These are phyloP conservation scores for Backusella westeae DNA, from an alignment of 192 early-diverging fungal genomes.

Conservation along the genomic window DNA sequence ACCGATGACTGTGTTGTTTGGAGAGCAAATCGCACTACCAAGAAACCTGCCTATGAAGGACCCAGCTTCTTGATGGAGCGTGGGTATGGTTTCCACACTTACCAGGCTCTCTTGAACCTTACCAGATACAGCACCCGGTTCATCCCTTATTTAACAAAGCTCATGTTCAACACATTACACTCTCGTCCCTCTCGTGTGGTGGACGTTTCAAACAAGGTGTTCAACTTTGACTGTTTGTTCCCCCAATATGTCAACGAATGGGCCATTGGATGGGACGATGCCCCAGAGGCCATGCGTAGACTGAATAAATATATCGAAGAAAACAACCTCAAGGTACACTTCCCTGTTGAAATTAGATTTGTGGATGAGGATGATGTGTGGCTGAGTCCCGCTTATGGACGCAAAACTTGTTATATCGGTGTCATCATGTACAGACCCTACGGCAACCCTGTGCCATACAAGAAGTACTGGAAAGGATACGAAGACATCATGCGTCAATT, in stretches of 20 bases:
- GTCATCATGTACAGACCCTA: slow-evolving; percentile 79
- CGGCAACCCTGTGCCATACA: slow-evolving; percentile 63
- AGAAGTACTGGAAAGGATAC: slow-evolving; percentile 66
- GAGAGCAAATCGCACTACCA: slow-evolving; percentile 60
- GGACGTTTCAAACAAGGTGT: slow-evolving; percentile 62
- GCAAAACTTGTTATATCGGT: slow-evolving; percentile 71
- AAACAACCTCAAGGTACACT: slow-evolving; percentile 60
- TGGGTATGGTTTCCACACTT: slow-evolving; percentile 42
- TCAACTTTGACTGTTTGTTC: slow-evolving; percentile 72
- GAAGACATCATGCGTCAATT: slow-evolving; percentile 70
- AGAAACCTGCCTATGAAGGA: slow-evolving; percentile 22
- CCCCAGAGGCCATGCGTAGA: slow-evolving; percentile 50
- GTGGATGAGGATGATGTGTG: slow-evolving; percentile 64
- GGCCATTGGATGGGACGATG: slow-evolving; percentile 64
- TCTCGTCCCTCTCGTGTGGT: slow-evolving; percentile 46
- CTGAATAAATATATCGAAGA: slow-evolving; percentile 55
- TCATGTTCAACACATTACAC: slow-evolving; percentile 57
- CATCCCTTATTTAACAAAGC: slow-evolving; percentile 48
- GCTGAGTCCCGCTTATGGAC: slow-evolving; percentile 65
- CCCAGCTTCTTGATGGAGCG: slow-evolving; percentile 28
- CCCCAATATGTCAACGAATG: slow-evolving; percentile 74
- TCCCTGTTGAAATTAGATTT: slow-evolving; percentile 74
- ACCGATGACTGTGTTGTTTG: slow-evolving; percentile 68
- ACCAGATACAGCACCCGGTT: slow-evolving; percentile 45
- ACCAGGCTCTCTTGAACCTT: slow-evolving; percentile 57